Base-by-base conservation (phyloP, 306 rosid species). In the Astragalus glycyphyllos region DNA sequence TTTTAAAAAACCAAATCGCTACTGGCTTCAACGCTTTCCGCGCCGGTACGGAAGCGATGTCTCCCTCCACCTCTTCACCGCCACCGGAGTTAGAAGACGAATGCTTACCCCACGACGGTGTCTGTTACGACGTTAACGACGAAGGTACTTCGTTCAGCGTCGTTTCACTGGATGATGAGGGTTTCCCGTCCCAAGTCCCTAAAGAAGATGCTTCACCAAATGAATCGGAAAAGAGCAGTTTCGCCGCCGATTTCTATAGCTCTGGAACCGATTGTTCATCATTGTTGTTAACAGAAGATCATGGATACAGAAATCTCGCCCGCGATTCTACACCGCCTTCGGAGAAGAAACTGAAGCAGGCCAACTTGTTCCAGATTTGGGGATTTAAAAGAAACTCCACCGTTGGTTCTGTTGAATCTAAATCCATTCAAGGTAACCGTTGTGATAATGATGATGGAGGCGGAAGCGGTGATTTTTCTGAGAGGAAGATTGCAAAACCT, bases 281-380 rank as follows among this genome's bases (percentile, higher is more conserved):
- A 38, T 7, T 81, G 62, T 35, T 68, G 2, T n/a, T 6, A 10
- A 40, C 57, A 6, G 80, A 78, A 45, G 76, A 53, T 57, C 14
- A 11, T 5, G 11, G 58, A 8, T 42, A 34, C 17, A 38, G 20
- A 8, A 73, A 16, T 31, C 12, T 40, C 50, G 26, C 10, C 7
- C 44, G 32, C 34, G 70, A 70, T 55, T 69, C 4, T 26, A 26
- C 38, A 34, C 2, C 8, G 0, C 37, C 69, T 44, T 74, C 80
- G 14, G 83, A 55, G 65, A 84, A 72, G 83, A 81, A 78, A 78
- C 50, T 84, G 81, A 84, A 81, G 58, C 86, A 83, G 49, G 26
- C 50, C 2, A 75, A 75, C 72, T 40, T 84, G 49, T 75, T 81
- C 6, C 85, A 84, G 80, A 75, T 84, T 68, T 84, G 88, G 88